Evolutionary conservation across 257 asterid species (phyloP), one percentile per base, ranked within the genome.

Genomic region (Verbascum thapsus): DNA sequence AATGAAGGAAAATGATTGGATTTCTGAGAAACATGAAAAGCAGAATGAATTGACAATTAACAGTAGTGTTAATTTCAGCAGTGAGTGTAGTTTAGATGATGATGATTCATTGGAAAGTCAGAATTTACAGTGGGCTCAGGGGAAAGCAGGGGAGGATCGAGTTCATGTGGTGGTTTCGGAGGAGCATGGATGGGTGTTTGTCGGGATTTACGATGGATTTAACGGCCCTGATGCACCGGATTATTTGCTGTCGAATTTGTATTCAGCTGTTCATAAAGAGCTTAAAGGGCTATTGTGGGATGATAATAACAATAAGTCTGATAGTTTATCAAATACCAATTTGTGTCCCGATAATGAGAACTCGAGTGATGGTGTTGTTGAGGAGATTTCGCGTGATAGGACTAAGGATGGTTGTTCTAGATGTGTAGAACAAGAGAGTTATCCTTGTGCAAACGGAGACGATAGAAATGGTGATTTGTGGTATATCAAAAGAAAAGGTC

Each of bases 61-160:
- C 3, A 85, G 88, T 35, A 85, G 95, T 72, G 85, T 83, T 20
- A 88, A 85, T 76, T 78, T 88, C 68, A 80, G 94, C 78, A 82
- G 91, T 23, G 95, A 81, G 72, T 84, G 83, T 64, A 86, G 91
- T 61, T 80, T 85, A 49, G 95, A 86, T 11, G 90, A 86, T 32
- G 88, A 82, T 50, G 95, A 88, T 61, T 73, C 85, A 7, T 60
- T 71, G 38, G 92, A 75, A 30, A 71, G 53, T 53, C 90, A 77
- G 77, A 87, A 87, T 79, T 85, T 92, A 43, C 96, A 89, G 75
- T 92, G 99, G 99, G 99, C 99, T 39, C 99, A 92, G 70, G 99
- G 99, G 1, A 92, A 85, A 80, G 98, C 96, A 0, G 98, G 96
- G 12, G 98, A 91, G 72, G 98, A 91, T 83, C 84, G 98, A 3